Base-by-base conservation (phyloP, 176 grass and related monocot species). In the Eleusine coracana region DNA sequence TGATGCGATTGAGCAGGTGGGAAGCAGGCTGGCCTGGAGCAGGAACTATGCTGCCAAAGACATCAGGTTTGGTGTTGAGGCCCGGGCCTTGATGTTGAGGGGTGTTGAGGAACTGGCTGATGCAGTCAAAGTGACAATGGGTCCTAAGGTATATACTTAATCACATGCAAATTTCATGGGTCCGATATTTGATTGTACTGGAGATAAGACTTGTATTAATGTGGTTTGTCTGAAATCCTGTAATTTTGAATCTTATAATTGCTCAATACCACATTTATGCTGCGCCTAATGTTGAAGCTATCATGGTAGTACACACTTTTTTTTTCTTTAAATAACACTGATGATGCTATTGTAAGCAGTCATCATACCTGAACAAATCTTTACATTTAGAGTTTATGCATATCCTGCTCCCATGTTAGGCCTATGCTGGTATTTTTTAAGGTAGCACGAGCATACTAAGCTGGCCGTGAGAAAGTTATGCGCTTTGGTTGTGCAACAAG, bases 71-170 rank as follows among this genome's bases (percentile, higher is more conserved):
- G 96, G 96, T 54, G 92, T 98, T 10, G 96, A 98, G 68, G 96
- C 92, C 73, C 92, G 96, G 65, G 90, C 96, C 40, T 84, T 93
- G 85, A 98, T 98, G 96, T 82, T 98, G 29, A 95, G 79, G 84
- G 92, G 96, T 48, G 96, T 98, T 51, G 96, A 95, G 67, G 96
- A 95, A 46, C 73, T 98, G 70, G 96, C 92, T 5, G 96, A 98
- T 90, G 96, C 96, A 3, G 96, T 98, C 2, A 98, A 91, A 91
- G 92, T 98, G 38, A 98, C 92, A 28, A 95, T 98, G 96, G 92
- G 96, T 73, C 96, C 96, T 25, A 98, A 98, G 90, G 96, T 98
- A 90, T 84, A 18, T 56, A 56, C 17, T 56, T 65, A 8, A 10
- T 4, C 29, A 34, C 29, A 10, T 48, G 50, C 50, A 39, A 37